These are phyloP conservation scores for Fusarium mangiferae DNA, from an alignment of 2,329 filamentous ascomycete species.

Conservation along the genomic window DNA sequence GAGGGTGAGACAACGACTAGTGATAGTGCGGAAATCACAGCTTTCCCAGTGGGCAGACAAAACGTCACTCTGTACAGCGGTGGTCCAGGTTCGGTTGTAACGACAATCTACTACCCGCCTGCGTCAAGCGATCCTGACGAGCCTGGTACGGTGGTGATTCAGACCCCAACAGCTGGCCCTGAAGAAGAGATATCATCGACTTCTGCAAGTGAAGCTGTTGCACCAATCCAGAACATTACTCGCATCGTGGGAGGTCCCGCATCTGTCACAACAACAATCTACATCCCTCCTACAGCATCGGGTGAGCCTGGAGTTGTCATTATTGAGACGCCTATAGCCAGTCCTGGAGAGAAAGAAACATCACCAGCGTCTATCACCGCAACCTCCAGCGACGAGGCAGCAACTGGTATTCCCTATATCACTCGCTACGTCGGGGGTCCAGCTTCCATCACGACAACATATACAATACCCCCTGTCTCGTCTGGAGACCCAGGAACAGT, in stretches of 20 bases:
- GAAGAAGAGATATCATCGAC: background rate
- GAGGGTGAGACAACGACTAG: background rate
- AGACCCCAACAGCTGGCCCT: conserved; percentile 7
- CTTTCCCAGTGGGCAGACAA: background rate
- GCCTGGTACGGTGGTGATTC: background rate
- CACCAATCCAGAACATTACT: conserved; percentile 4
- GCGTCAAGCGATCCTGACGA: background rate
- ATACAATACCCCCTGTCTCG: background rate
- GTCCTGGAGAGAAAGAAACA: accelerated
- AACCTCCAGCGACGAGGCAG: accelerated
- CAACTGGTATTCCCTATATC: background rate
- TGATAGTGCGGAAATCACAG: background rate
- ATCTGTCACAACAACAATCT: background rate
- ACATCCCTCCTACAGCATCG: background rate
- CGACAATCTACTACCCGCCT: conserved; percentile 11
- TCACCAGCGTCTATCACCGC: background rate
- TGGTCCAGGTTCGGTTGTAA: background rate
- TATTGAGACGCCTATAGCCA: conserved; percentile 7
- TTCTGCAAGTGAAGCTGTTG: background rate
- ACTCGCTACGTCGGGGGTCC: background rate
- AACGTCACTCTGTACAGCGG: conserved; percentile 11
- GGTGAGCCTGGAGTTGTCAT: background rate
- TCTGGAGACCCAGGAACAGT: background rate
- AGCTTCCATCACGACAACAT: background rate
- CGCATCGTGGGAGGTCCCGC: background rate